Conservation (phyloP, 768 basidiomycete species). For the Pulveroboletus ravenelii region DNA sequence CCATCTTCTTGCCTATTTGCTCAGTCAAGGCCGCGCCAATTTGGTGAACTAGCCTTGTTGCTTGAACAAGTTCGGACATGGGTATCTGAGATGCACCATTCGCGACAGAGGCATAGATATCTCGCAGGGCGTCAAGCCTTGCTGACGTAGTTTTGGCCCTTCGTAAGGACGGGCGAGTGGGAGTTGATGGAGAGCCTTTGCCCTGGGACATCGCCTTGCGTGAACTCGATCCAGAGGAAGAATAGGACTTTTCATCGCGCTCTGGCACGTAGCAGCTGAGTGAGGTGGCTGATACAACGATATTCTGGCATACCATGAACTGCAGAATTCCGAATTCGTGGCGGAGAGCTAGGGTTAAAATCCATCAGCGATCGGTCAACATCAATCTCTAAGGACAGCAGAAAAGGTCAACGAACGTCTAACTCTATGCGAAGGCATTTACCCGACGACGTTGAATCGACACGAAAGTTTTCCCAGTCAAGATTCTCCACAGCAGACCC, state of each 20-base stretch:
- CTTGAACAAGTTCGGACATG: constrained; percentile 45
- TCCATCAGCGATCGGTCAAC: constrained; percentile 20
- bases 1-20: constrained; percentile 38
- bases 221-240: background rate
- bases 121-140: constrained; percentile 41
- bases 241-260: background rate
- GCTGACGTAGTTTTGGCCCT: constrained; percentile 38
- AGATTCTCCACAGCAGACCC: constrained; percentile 23
- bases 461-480: constrained; percentile 30
- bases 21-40: constrained; percentile 45
- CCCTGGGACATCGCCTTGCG: constrained; percentile 9
- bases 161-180: constrained; percentile 23
- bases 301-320: constrained; percentile 8
- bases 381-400: constrained; percentile 14
- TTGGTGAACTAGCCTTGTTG: constrained; percentile 41
- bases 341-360: constrained; percentile 8
- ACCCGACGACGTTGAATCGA: constrained; percentile 21
- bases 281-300: background rate
- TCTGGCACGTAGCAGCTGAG: background rate
- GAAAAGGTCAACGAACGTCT: background rate
- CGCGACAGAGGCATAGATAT: constrained; percentile 40
- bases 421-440: background rate
- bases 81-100: constrained; percentile 46
- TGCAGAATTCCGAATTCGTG: background rate
- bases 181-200: constrained; percentile 2